phyloP scores from a whole-genome alignment of 768 basidiomycete species.

The Crucibulum laeve region DNA sequence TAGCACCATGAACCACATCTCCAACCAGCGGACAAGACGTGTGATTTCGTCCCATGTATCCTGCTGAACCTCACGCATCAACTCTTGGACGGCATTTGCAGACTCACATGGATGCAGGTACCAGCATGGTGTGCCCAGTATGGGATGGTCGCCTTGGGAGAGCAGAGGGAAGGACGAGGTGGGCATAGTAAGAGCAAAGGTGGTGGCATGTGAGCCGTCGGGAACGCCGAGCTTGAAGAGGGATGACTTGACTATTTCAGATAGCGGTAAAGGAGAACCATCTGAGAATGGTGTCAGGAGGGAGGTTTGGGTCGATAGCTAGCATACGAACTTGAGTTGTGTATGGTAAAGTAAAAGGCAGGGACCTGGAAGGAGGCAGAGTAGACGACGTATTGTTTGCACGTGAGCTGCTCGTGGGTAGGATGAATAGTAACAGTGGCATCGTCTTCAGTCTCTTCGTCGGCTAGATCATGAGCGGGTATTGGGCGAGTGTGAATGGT shows the following conservation, averaged over 20 bases:
- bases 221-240: constrained; percentile 53
- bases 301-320: constrained; percentile 1
- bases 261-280: constrained; percentile 57
- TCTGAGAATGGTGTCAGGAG: constrained; percentile 33
- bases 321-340: constrained; percentile 58
- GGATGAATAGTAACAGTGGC: constrained; percentile 27
- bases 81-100: constrained; percentile 57
- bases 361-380: constrained; percentile 82
- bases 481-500: constrained; percentile 13
- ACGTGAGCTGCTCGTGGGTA: constrained; percentile 32
- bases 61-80: constrained; percentile 46
- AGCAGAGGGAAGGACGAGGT: constrained; percentile 66
- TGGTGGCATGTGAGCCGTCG: constrained; percentile 37
- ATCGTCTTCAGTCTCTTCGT: constrained; percentile 27
- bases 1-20: constrained; percentile 77
- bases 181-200: constrained; percentile 50
- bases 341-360: constrained; percentile 75
- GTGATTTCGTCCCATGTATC: constrained; percentile 24
- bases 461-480: constrained; percentile 1
- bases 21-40: constrained; percentile 48
- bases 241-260: constrained; percentile 49
- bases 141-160: constrained; percentile 86
- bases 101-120: constrained; percentile 88
- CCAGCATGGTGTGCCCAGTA: constrained; percentile 71
- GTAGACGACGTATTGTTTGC: constrained; percentile 66